A percentile compares a stretch with the other conserved stretches of the same genome.
Conservation (phyloP, 2,329 filamentous ascomycete genomes). For the Leptographium galeiforme region DNA sequence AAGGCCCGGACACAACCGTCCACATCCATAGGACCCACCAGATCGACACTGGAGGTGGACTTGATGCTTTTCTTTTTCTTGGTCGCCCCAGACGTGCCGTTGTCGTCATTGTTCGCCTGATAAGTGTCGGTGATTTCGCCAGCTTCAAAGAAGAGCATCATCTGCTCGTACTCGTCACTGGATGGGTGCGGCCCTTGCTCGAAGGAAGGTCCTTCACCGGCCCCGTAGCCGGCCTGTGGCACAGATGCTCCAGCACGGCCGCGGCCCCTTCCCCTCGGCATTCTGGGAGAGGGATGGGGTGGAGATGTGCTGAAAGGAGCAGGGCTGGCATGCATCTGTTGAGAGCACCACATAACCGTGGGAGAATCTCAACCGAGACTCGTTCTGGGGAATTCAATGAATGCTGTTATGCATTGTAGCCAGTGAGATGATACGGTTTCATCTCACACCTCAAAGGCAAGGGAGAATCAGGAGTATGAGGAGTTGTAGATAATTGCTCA, state of each 20-base stretch:
- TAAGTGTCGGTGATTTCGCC: conserved; percentile 10
- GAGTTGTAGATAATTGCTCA: too few relatives aligned
- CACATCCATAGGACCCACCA: conserved; percentile 33
- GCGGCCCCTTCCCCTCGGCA: not conserved
- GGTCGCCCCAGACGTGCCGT: conserved; percentile 8
- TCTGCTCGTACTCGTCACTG: conserved; percentile 7
- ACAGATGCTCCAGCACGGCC: not conserved
- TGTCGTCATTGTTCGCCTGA: not conserved
- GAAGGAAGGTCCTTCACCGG: not conserved
- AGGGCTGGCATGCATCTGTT: not conserved
- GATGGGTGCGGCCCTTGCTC: not conserved
- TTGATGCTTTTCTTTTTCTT: conserved; percentile 25
- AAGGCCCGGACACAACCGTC: conserved; percentile 31
- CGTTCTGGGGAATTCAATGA: too few relatives aligned
- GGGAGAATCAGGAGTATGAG: too few relatives aligned
- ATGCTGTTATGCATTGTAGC: too few relatives aligned
- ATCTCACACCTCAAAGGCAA: too few relatives aligned
- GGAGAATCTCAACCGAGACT: too few relatives aligned
- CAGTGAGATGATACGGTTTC: too few relatives aligned
- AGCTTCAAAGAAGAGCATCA: conserved; percentile 8
- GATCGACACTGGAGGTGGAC: conserved; percentile 25
- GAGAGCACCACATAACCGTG: too few relatives aligned
- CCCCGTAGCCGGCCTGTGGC: not conserved
- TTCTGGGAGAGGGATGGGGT: not conserved
- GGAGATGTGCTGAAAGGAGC: not conserved